Evolutionary conservation across 2,329 filamentous ascomycete species (phyloP), one percentile per base, ranked within the genome.

Genomic region (Penicillium palitans): DNA sequence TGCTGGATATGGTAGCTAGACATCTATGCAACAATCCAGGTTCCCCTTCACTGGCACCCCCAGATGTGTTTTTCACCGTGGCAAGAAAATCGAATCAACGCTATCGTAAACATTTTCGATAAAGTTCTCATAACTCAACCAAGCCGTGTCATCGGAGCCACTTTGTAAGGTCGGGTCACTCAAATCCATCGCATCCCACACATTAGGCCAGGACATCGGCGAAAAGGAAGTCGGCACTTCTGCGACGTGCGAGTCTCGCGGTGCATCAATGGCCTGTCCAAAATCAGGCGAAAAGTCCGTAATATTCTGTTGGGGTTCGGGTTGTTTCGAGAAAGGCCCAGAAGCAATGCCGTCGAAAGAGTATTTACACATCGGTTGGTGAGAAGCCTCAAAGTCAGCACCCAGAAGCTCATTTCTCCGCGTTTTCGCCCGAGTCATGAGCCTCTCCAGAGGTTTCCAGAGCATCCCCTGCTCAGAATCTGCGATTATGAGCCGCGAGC

Each of bases 381-480:
- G 42, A 10, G 54, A 41, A 33, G 55, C 24, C 8, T 55, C 40
- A 31, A 33, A 17, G n/a, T 54, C 37, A 33, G 31, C 19, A 21
- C 44, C 60, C n/a, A 63, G 40, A 13, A 62, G 33, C n/a, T 62
- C 54, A 13, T 61, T 57, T 27, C 63, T 66, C 8, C 57, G 61
- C 2, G 59, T 47, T 7, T 49, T 59, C 2, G 68, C 70, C 31
- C 65, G 68, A 2, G 54, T 59, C 70, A 72, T 72, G 31, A 72
- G 60, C 24, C 67, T 72, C 40, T 70, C 64, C 45, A 72, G 60
- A 4, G 70, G 70, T 31, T 66, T 69, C 70, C 70, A 72, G 17
- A 72, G 60, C 64, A 70, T 68, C 0, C 68, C 70, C 13, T 70
- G 60, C 17, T 68, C 61, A 9, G 64, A 68, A 37, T 72, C 69